phyloP scores from a whole-genome alignment of 371 early-diverging fungal species.

The Chytridium lagenaria region DNA sequence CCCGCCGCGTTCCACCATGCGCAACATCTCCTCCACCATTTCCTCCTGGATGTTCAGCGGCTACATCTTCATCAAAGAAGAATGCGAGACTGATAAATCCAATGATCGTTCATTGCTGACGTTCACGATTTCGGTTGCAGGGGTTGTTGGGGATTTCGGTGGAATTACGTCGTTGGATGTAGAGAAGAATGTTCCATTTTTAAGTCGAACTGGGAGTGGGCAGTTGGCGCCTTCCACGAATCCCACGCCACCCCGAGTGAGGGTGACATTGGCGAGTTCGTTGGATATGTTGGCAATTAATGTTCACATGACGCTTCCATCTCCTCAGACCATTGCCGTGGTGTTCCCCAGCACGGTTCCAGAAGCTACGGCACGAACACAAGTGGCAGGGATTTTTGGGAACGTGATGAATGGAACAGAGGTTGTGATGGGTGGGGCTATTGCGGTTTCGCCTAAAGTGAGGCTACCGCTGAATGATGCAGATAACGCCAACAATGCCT shows the following conservation, averaged over 20 bases:
- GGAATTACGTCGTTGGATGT: constrained; percentile 17
- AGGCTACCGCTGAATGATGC: background rate
- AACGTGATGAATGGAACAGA: background rate
- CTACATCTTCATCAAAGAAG: background rate
- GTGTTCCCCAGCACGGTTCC: constrained; percentile 10
- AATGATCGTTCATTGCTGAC: background rate
- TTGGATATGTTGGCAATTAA: constrained; percentile 15
- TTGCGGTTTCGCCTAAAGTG: constrained; percentile 14
- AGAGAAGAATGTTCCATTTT: background rate
- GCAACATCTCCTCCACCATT: background rate
- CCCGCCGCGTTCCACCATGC: background rate
- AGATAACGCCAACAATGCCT: background rate
- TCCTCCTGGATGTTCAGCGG: constrained; percentile 21
- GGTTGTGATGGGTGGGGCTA: background rate
- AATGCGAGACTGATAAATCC: constrained; percentile 1
- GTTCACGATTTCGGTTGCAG: constrained; percentile 10
- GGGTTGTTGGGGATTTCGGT: constrained; percentile 24
- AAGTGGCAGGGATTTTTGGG: background rate
- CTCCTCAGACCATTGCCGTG: background rate
- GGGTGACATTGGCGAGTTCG: constrained; percentile 3
- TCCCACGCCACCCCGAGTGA: background rate
- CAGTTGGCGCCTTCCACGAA: background rate
- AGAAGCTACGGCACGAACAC: background rate
- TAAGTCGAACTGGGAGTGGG: constrained; percentile 3
- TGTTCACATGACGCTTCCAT: constrained; percentile 19